These are phyloP conservation scores for Epichloe gansuensis DNA, from an alignment of 2,329 filamentous ascomycete species.

Conservation along the genomic window DNA sequence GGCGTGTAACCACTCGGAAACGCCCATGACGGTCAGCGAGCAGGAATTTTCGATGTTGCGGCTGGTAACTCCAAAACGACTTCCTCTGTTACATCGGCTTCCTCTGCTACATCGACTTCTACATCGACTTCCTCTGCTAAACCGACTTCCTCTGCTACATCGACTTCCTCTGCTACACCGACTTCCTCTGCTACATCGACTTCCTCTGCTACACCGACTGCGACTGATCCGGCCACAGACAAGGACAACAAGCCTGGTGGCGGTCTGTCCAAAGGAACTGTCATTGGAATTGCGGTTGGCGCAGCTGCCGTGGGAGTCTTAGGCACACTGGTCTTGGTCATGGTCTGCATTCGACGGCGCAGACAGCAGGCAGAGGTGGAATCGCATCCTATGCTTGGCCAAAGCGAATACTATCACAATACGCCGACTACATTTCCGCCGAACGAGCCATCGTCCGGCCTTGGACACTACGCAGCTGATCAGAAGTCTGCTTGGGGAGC, in stretches of 20 bases:
- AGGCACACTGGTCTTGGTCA: conserved; percentile 12
- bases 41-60: conserved; percentile 25
- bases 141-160: conserved; percentile 22
- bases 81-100: background rate
- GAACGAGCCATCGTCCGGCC: conserved; percentile 12
- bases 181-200: conserved; percentile 1
- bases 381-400: conserved; percentile 19
- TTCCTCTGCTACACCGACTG: background rate
- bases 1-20: conserved; percentile 32
- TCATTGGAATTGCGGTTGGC: conserved; percentile 29
- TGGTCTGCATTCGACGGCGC: conserved; percentile 18
- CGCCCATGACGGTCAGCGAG: conserved; percentile 29
- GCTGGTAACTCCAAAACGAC: background rate
- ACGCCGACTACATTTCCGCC: conserved; percentile 11
- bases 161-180: background rate
- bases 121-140: background rate
- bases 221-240: background rate
- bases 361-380: conserved; percentile 16
- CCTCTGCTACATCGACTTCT: conserved; percentile 1
- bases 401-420: conserved; percentile 8
- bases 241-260: background rate
- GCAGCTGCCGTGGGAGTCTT: conserved; percentile 18
- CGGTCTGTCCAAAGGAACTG: conserved; percentile 23
- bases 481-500: conserved; percentile 7
- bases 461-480: conserved; percentile 4